A percentile compares a stretch with the other conserved stretches of the same genome.
Conservation (phyloP, 2,329 filamentous ascomycete species). For the Exophiala viscosa region DNA sequence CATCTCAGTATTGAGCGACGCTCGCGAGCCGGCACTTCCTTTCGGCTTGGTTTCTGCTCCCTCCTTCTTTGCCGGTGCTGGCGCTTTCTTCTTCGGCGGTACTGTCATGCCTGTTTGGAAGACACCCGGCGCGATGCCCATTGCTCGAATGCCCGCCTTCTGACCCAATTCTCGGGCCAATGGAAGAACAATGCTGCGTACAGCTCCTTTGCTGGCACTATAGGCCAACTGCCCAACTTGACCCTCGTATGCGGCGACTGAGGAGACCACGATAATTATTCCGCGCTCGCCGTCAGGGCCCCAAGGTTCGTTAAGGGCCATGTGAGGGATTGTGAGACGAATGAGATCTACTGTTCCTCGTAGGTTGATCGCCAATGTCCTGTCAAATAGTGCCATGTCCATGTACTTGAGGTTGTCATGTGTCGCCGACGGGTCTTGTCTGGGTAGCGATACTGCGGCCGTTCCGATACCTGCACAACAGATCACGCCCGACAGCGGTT, state of each 20-base stretch:
- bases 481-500: conserved; percentile 26
- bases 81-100: conserved; percentile 10
- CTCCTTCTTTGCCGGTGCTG: conserved; percentile 8
- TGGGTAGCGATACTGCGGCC: conserved; percentile 23
- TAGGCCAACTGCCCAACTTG: conserved; percentile 30
- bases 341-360: conserved; percentile 30
- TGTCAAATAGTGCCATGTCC: conserved; percentile 57
- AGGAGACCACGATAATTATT: conserved; percentile 27
- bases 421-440: conserved; percentile 18
- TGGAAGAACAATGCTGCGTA: conserved; percentile 28
- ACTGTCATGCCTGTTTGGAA: conserved; percentile 29
- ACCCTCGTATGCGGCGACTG: conserved; percentile 29
- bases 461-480: conserved; percentile 28
- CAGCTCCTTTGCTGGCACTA: conserved; percentile 30
- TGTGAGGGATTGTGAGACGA: conserved; percentile 27
- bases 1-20: conserved; percentile 24
- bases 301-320: conserved; percentile 22
- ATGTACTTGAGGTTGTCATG: conserved; percentile 31
- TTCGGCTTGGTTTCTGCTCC: conserved; percentile 9
- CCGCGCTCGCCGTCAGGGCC: conserved; percentile 28
- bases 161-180: conserved; percentile 28
- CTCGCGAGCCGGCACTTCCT: conserved; percentile 13
- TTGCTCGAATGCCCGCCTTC: conserved; percentile 27
- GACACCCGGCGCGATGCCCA: conserved; percentile 29
- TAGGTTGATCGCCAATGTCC: conserved; percentile 47